Conservation (phyloP, 768 basidiomycete genomes). For the Leccinellum albellum region DNA sequence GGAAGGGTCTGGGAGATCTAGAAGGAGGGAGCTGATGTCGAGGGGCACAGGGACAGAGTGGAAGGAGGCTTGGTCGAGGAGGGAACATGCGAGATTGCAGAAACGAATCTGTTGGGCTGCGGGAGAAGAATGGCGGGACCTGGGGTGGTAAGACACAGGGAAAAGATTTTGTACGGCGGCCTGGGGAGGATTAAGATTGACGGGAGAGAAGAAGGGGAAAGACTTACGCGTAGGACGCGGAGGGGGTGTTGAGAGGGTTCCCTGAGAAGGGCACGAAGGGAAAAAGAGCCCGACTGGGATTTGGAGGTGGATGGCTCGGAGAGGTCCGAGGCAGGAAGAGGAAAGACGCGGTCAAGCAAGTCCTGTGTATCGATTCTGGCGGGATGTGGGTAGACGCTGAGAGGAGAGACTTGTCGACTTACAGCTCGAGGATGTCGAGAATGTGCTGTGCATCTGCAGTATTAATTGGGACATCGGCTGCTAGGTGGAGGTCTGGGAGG, state of each 20-base stretch:
- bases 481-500: slow-evolving; percentile 31
- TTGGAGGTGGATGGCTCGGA: slow-evolving; percentile 41
- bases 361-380: slow-evolving; percentile 67
- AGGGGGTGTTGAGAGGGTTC: slow-evolving; percentile 53
- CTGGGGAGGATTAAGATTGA: slow-evolving; percentile 27
- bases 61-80: slow-evolving; percentile 68
- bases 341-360: slow-evolving; percentile 76
- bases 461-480: slow-evolving; percentile 47
- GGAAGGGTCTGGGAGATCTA: slow-evolving; percentile 17
- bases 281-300: slow-evolving; percentile 34
- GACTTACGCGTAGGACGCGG: slow-evolving; percentile 52
- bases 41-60: slow-evolving; percentile 43
- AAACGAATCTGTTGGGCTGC: slow-evolving; percentile 71
- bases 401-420: slow-evolving; percentile 13
- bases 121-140: slow-evolving; percentile 58
- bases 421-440: slow-evolving; percentile 59
- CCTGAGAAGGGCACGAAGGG: slow-evolving; percentile 55
- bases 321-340: slow-evolving; percentile 40
- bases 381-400: neutral
- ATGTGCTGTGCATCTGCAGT: slow-evolving; percentile 47
- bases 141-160: slow-evolving; percentile 64
- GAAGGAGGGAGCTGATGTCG: slow-evolving; percentile 43
- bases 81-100: slow-evolving; percentile 66
- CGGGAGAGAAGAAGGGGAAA: slow-evolving; percentile 14
- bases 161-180: slow-evolving; percentile 64